Conservation (phyloP, 169 alveolate species). For the Eimeria acervulina region DNA sequence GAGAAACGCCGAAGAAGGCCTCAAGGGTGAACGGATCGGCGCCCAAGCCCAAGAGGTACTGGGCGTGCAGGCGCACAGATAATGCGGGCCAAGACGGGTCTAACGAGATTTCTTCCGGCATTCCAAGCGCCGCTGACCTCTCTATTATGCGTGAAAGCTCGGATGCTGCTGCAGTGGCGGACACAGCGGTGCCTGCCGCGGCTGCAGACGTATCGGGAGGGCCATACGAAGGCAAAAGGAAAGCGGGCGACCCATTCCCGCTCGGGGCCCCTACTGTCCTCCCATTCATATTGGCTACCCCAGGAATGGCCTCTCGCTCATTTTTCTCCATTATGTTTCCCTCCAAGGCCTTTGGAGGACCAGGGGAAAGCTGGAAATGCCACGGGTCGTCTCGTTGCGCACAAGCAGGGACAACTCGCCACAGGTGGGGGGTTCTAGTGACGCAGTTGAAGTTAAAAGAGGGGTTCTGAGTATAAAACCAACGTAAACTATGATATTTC, state of each 20-base stretch:
- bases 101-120: not conserved
- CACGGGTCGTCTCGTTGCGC: not conserved
- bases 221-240: slow-evolving; percentile 17
- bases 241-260: not conserved
- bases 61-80: slow-evolving; percentile 13
- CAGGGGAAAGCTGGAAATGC: not conserved
- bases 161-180: slow-evolving; percentile 1
- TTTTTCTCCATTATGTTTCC: not conserved
- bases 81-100: not conserved
- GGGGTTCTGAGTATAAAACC: not conserved
- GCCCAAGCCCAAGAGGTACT: slow-evolving; percentile 70
- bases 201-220: slow-evolving; percentile 40
- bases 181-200: not conserved
- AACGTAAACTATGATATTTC: not conserved
- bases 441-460: not conserved
- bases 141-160: slow-evolving; percentile 26
- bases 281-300: not conserved
- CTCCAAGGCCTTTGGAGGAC: not conserved
- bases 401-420: not conserved
- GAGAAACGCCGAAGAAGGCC: slow-evolving; percentile 56
- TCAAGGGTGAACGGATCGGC: slow-evolving; percentile 78
- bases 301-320: not conserved
- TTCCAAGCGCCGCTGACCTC: not conserved
- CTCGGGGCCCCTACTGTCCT: not conserved
- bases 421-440: not conserved